Conservation (phyloP, 768 basidiomycete species). For the Mycena pura region DNA sequence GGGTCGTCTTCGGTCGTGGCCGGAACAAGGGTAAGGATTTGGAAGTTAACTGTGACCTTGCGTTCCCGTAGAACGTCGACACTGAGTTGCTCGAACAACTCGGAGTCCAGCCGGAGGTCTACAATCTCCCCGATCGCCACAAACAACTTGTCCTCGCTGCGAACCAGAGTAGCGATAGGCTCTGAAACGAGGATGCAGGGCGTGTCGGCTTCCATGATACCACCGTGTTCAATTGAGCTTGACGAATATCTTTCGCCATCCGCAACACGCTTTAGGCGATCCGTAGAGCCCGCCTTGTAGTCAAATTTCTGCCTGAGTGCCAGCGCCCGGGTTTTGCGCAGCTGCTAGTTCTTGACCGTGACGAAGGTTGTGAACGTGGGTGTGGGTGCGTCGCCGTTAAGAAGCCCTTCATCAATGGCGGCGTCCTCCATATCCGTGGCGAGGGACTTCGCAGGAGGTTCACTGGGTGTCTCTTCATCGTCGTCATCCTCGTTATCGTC, state of each 20-base stretch:
- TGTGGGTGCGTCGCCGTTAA: not conserved
- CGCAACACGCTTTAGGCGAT: not conserved
- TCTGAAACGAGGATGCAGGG: slow-evolving; percentile 3
- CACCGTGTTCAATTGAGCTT: not conserved
- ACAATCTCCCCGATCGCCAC: not conserved
- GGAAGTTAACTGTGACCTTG: not conserved
- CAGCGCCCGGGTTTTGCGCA: not conserved
- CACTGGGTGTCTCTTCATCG: not conserved
- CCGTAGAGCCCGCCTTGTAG: not conserved
- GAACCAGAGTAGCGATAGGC: not conserved
- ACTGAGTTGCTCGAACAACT: not conserved
- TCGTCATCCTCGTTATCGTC: slow-evolving; percentile 2
- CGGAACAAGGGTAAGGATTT: not conserved
- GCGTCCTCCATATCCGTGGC: slow-evolving; percentile 7
- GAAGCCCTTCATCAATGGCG: not conserved
- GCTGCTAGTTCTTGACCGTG: not conserved
- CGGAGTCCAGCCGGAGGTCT: not conserved
- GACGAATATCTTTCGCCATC: not conserved
- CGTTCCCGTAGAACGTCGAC: not conserved
- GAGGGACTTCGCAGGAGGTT: not conserved
- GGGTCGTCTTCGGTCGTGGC: not conserved
- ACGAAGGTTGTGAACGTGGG: not conserved
- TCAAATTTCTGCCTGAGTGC: not conserved
- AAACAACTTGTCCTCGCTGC: not conserved
- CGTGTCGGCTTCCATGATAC: not conserved